Conservation (phyloP, 345 rosid genomes). For the Capsella bursapastoris region DNA sequence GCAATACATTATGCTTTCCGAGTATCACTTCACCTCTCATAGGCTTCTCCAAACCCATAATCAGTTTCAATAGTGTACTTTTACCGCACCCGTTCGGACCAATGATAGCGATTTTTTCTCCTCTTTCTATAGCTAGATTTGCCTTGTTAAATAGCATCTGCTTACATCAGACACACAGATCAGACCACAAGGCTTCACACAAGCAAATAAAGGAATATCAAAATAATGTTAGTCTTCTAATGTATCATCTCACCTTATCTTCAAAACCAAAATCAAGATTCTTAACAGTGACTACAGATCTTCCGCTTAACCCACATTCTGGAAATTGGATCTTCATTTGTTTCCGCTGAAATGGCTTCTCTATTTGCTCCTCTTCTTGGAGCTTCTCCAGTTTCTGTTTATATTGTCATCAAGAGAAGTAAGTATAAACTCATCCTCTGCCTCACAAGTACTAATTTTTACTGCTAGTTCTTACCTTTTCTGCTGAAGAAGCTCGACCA, state of each 20-base stretch:
- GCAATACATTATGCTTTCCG: conserved; percentile 88
- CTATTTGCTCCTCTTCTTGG: conserved; percentile 64
- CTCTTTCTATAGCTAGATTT: conserved; percentile 68
- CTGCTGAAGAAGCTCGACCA: conserved; percentile 94
- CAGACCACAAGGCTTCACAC: conserved; percentile 20
- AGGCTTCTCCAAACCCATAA: conserved; percentile 79
- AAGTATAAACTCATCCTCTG: neutral
- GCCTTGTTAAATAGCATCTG: conserved; percentile 71
- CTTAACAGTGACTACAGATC: conserved; percentile 62
- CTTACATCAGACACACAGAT: conserved; percentile 20
- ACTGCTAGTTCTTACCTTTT: conserved; percentile 54
- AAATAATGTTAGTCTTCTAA: neutral
- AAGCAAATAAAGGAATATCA: neutral
- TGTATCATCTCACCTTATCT: conserved; percentile 60
- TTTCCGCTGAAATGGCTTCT: conserved; percentile 88
- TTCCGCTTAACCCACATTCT: conserved; percentile 89
- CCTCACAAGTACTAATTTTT: neutral
- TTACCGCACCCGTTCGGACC: conserved; percentile 99
- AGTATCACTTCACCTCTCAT: conserved; percentile 63
- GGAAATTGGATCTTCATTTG: conserved; percentile 90
- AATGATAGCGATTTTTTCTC: conserved; percentile 82
- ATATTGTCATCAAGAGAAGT: conserved; percentile 12
- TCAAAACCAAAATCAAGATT: conserved; percentile 74
- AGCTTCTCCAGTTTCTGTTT: conserved; percentile 82
- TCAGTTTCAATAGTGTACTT: conserved; percentile 80